Evolutionary conservation across 352 stramenopile species (phyloP).

Genomic region (Blastocystis hominis): DNA sequence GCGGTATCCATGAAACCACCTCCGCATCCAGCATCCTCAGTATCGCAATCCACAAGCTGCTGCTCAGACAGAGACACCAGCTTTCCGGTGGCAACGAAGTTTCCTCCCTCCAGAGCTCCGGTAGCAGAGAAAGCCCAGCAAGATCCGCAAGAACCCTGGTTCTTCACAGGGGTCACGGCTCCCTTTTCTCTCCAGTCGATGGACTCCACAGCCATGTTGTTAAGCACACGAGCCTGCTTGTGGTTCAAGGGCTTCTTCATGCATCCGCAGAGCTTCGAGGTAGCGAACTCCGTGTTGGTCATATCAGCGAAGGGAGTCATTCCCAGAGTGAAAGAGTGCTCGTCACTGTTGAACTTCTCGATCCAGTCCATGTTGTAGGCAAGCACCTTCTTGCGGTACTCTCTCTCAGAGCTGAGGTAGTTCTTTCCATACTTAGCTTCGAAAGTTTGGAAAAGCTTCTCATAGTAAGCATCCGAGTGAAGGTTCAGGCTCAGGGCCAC

Average conservation of each 20-base stretch:
- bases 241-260: neutral
- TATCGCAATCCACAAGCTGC: slow-evolving; percentile 90
- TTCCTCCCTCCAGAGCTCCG: slow-evolving; percentile 85
- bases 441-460: neutral
- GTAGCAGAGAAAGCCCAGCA: slow-evolving; percentile 98
- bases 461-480: neutral
- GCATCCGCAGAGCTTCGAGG: neutral
- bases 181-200: slow-evolving; percentile 56
- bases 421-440: neutral
- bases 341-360: neutral
- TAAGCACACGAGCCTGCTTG: neutral
- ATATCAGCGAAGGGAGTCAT: neutral
- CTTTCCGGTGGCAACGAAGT: slow-evolving; percentile 80
- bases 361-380: neutral
- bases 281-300: neutral
- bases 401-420: neutral
- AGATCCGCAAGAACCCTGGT: slow-evolving; percentile 90
- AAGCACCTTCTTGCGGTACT: neutral
- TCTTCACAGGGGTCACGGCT: slow-evolving; percentile 88
- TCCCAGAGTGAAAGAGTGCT: neutral
- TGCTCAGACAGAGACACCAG: slow-evolving; percentile 87
- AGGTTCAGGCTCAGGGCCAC: neutral
- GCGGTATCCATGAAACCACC: slow-evolving; percentile 93
- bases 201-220: neutral
- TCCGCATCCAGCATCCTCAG: slow-evolving; percentile 85